A percentile compares a stretch with the other conserved stretches of the same genome.
phyloP scores from a whole-genome alignment of 257 asterid genomes.

The Nicotiana noctiflora region DNA sequence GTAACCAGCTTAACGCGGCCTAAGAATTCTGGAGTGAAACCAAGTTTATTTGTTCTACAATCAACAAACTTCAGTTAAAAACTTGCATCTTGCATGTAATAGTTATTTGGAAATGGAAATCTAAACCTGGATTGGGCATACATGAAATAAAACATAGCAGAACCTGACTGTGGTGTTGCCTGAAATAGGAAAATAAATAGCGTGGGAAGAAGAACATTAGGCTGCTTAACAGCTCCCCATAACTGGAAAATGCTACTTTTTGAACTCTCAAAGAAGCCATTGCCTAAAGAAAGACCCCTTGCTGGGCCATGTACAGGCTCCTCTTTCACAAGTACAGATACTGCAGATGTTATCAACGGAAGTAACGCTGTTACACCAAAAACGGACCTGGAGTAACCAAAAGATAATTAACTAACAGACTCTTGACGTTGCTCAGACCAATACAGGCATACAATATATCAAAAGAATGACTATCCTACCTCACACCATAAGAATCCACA shows the following conservation, averaged over 20 bases:
- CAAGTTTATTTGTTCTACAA: slow-evolving; percentile 76
- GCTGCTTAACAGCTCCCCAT: slow-evolving; percentile 74
- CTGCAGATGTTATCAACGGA: slow-evolving; percentile 93
- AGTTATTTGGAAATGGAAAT: neutral
- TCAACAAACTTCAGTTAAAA: slow-evolving; percentile 7
- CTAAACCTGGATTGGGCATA: slow-evolving; percentile 29
- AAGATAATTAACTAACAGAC: neutral
- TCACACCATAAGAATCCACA: slow-evolving; percentile 91
- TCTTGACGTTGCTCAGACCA: neutral
- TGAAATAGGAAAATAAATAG: slow-evolving; percentile 88
- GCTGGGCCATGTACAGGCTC: slow-evolving; percentile 39
- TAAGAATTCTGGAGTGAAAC: slow-evolving; percentile 90
- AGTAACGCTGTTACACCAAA: slow-evolving; percentile 91
- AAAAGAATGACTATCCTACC: slow-evolving; percentile 36
- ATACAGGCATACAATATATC: neutral
- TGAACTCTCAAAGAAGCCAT: slow-evolving; percentile 47
- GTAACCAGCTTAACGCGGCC: slow-evolving; percentile 96
- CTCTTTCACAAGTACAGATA: slow-evolving; percentile 85
- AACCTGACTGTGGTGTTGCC: slow-evolving; percentile 94
- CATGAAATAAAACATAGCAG: slow-evolving; percentile 97
- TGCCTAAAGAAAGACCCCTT: slow-evolving; percentile 31
- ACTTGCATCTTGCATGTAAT: neutral
- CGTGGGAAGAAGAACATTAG: slow-evolving; percentile 79
- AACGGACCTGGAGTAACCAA: slow-evolving; percentile 62
- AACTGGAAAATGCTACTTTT: slow-evolving; percentile 45